Conservation (phyloP, 2,329 filamentous ascomycete genomes). For the Fusarium piperis region DNA sequence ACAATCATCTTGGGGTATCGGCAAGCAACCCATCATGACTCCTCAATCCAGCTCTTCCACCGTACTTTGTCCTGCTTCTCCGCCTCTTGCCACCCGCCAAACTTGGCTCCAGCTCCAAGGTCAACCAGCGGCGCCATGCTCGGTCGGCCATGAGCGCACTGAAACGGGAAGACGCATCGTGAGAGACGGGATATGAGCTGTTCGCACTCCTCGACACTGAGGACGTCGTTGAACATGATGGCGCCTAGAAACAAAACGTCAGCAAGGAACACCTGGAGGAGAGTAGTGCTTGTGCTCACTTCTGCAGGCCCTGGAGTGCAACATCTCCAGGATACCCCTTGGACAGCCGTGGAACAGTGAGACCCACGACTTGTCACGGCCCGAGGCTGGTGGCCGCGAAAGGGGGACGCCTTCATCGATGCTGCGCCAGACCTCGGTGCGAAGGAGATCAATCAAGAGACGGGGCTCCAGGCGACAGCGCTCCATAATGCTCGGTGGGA, state of each 20-base stretch:
- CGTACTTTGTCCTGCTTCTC: slow-evolving; percentile 1
- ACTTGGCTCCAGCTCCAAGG: slow-evolving; percentile 48
- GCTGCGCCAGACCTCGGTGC: slow-evolving; percentile 76
- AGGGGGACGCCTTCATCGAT: slow-evolving; percentile 54
- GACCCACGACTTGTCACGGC: slow-evolving; percentile 61
- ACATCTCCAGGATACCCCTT: slow-evolving; percentile 76
- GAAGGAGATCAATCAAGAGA: slow-evolving; percentile 77
- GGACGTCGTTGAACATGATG: slow-evolving; percentile 85
- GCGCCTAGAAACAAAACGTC: slow-evolving; percentile 56
- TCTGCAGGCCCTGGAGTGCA: slow-evolving; percentile 80
- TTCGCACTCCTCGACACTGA: slow-evolving; percentile 67
- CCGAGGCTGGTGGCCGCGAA: neutral
- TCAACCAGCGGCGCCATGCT: slow-evolving; percentile 72
- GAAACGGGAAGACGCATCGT: slow-evolving; percentile 77
- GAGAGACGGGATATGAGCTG: slow-evolving; percentile 67
- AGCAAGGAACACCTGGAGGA: neutral
- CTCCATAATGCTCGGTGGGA: slow-evolving; percentile 80
- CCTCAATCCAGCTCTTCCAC: slow-evolving; percentile 35
- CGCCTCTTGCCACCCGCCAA: slow-evolving; percentile 42
- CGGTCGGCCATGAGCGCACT: slow-evolving; percentile 82
- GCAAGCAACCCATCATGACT: neutral
- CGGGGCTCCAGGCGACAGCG: slow-evolving; percentile 78
- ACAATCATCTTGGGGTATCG: neutral
- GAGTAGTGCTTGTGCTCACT: slow-evolving; percentile 55
- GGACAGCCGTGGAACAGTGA: slow-evolving; percentile 75